Evolutionary conservation across 2,329 filamentous ascomycete genomes (phyloP).

Genomic region (Trichoderma simmonsii): DNA sequence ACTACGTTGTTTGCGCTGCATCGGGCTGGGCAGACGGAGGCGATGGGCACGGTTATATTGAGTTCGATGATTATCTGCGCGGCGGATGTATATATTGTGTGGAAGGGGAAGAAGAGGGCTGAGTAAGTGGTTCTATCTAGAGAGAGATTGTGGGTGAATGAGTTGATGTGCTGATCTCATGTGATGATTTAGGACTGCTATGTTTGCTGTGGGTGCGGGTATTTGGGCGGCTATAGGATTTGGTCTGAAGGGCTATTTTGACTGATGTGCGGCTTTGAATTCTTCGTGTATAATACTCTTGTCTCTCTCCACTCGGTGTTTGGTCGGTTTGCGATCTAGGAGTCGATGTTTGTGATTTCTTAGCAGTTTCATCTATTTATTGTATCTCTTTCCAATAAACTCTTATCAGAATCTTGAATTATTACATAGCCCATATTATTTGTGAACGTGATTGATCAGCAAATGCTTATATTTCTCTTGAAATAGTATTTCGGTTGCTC

Average conservation of each 20-base stretch:
- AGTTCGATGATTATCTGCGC: conserved; percentile 21
- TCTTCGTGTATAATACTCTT: background rate
- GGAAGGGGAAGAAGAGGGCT: conserved; percentile 7
- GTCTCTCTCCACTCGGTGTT: background rate
- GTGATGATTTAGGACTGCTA: background rate
- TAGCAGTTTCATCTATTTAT: background rate
- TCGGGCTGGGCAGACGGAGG: conserved; percentile 8
- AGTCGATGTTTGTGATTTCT: background rate
- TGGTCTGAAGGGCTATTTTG: conserved; percentile 15
- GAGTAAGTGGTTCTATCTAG: conserved; percentile 18
- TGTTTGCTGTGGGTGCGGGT: background rate
- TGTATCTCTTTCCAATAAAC: background rate
- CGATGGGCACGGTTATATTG: conserved; percentile 23
- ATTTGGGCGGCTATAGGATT: conserved; percentile 19
- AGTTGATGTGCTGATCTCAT: background rate
- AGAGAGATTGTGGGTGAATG: background rate
- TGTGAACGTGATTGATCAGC: background rate
- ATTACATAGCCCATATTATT: background rate
- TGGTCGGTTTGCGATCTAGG: background rate
- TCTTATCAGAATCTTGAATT: background rate
- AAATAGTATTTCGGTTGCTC: background rate
- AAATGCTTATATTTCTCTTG: background rate
- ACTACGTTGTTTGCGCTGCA: conserved; percentile 17
- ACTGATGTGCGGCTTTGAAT: background rate
- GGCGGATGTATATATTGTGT: conserved; percentile 23